These are phyloP conservation scores for Sergeia podlipaevii DNA, from an alignment of 208 protist species.

Conservation along the genomic window DNA sequence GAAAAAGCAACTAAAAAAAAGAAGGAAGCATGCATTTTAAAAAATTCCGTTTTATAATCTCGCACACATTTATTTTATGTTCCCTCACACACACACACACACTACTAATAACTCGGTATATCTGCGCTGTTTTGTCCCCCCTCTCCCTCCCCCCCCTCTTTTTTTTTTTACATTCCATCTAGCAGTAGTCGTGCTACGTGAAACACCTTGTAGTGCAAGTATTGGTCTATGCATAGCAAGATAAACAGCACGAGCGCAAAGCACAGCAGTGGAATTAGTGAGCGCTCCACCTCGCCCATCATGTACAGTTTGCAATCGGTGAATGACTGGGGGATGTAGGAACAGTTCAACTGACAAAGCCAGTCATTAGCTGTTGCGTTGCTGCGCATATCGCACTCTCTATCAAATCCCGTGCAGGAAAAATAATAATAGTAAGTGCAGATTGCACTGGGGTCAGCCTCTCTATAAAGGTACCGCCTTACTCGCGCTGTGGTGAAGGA, in stretches of 20 bases:
- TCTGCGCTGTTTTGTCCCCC: no score
- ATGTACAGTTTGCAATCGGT: no score
- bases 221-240: constrained; percentile 13
- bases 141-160: no score
- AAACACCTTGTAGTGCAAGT: constrained; percentile 9
- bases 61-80: no score
- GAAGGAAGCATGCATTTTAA: not conserved
- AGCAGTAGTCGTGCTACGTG: constrained; percentile 14
- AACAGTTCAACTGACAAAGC: no score
- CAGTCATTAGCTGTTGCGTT: no score
- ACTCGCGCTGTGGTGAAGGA: constrained; percentile 13
- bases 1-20: not conserved
- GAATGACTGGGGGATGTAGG: no score
- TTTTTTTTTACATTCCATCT: constrained; percentile 7
- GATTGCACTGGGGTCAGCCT: not conserved
- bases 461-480: constrained; percentile 1
- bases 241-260: constrained; percentile 12
- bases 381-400: constrained; percentile 6
- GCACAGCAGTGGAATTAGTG: constrained; percentile 27
- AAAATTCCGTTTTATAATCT: no score
- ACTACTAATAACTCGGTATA: not conserved
- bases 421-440: constrained; percentile 25
- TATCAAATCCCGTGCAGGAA: constrained; percentile 42
- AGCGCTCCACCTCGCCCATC: constrained; percentile 9
- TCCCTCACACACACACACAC: not conserved